Evolutionary conservation across 2,329 filamentous ascomycete genomes (phyloP), one percentile per base, ranked within the genome.

Genomic region (Sporothrix mexicana): DNA sequence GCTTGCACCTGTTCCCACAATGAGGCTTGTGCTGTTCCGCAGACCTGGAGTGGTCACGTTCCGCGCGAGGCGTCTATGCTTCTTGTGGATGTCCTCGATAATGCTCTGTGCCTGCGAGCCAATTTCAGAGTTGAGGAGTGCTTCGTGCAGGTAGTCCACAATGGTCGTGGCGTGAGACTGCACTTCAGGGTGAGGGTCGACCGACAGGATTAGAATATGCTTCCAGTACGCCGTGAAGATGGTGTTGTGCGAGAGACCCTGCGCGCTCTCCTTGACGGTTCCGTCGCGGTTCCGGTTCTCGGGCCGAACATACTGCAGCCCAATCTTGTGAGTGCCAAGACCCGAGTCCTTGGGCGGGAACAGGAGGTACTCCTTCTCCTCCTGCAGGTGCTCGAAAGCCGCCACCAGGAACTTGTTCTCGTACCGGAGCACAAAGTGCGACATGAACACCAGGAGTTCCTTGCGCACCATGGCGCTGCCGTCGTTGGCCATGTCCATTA

Each of bases 221-320:
- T 97, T 96, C 96, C 96, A 99, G 75, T 97, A 92, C 0, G 95
- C 93, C 43, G 95, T 92, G 80, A 97, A 98, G 20, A 97, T 93
- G 0, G 94, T 97, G 79, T 97, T 96, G 76, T 93, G 91, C 13
- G 95, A 94, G 12, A 93, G 81, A 0, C 89, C 88, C 61, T 89
- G 86, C 2, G 87, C 85, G 2, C 84, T 79, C 36, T 85, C 82
- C 78, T 88, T 88, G 79, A 90, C 88, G 5, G 83, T 85, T 3
- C 88, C 89, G 74, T 91, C 87, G 15, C 81, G 78, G 77, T 88
- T 86, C 71, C 88, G 85, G 75, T 88, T 85, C 49, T 87, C 86
- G 2, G 83, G 84, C 25, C 87, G 83, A 59, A 86, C 85, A 77
- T 90, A 91, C 77, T 91, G 89, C 70, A 91, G 79, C 1, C 89